Percentiles rank a stretch among this genome's conserved stretches.
Evolutionary conservation across 2,329 filamentous ascomycete genomes (phyloP).

Genomic region (Nemania diffusa): DNA sequence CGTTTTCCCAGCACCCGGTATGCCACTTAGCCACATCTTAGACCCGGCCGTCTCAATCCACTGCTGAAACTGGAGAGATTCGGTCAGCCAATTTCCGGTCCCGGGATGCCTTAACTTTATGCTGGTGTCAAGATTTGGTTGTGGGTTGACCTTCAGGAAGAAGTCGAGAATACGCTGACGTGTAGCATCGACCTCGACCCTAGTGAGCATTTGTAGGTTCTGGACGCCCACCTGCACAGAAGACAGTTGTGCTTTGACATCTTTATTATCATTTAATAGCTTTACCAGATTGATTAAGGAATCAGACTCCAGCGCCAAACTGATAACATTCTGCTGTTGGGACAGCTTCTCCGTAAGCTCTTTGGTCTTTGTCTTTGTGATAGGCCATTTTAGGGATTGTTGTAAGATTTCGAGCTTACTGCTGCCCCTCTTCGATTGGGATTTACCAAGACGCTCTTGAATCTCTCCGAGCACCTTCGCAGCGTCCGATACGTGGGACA

Average conservation of each 20-base stretch:
- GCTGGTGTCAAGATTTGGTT: slow-evolving; percentile 39
- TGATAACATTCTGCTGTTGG: slow-evolving; percentile 38
- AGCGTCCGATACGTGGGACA: slow-evolving; percentile 36
- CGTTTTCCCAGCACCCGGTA: slow-evolving; percentile 46
- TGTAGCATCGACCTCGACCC: slow-evolving; percentile 33
- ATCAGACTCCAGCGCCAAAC: slow-evolving; percentile 39
- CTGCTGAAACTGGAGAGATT: slow-evolving; percentile 30
- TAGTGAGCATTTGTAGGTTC: slow-evolving; percentile 35
- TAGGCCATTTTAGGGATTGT: slow-evolving; percentile 41
- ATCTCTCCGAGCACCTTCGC: slow-evolving; percentile 33
- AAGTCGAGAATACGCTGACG: slow-evolving; percentile 34
- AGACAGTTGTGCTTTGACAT: slow-evolving; percentile 2
- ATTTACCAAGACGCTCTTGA: slow-evolving; percentile 33
- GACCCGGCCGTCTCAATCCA: slow-evolving; percentile 39
- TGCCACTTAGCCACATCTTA: slow-evolving; percentile 45
- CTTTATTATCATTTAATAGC: slow-evolving; percentile 21
- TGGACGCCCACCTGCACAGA: slow-evolving; percentile 15
- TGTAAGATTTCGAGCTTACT: slow-evolving; percentile 18
- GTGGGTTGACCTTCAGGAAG: slow-evolving; percentile 43
- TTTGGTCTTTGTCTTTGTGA: slow-evolving; percentile 36
- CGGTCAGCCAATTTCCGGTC: slow-evolving; percentile 41
- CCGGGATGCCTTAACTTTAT: slow-evolving; percentile 39
- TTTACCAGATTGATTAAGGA: slow-evolving; percentile 34
- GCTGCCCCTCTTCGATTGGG: slow-evolving; percentile 12
- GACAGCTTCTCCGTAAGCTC: slow-evolving; percentile 39